phyloP scores from a whole-genome alignment of 495 filamentous ascomycete species.

The Diplogelasinospora grovesii region DNA sequence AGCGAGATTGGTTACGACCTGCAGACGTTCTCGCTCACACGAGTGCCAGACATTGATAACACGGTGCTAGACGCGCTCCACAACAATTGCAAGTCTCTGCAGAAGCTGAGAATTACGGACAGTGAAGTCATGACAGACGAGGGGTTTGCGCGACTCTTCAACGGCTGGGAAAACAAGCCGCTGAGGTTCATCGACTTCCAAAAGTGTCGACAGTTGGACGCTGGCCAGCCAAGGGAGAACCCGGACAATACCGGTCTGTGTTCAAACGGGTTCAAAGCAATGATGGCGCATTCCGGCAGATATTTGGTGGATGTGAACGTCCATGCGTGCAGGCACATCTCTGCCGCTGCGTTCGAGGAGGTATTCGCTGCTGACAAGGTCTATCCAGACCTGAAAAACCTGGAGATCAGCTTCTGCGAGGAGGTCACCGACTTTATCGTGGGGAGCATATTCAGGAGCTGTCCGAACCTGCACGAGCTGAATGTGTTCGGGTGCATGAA shows the following conservation, averaged over 20 bases:
- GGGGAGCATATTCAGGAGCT: slow-evolving; percentile 64
- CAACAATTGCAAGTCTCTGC: slow-evolving; percentile 55
- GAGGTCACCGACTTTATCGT: slow-evolving; percentile 68
- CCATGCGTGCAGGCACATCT: slow-evolving; percentile 72
- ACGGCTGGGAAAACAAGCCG: slow-evolving; percentile 62
- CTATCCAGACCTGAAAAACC: slow-evolving; percentile 59
- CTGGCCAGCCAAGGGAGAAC: slow-evolving; percentile 45
- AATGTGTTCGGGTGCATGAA: slow-evolving; percentile 83
- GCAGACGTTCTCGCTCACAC: slow-evolving; percentile 64
- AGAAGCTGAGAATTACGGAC: slow-evolving; percentile 70
- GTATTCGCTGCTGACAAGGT: slow-evolving; percentile 53
- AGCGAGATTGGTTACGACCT: slow-evolving; percentile 51
- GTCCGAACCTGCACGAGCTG: slow-evolving; percentile 63
- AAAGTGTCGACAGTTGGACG: slow-evolving; percentile 66
- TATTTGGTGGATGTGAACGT: slow-evolving; percentile 60
- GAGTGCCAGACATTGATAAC: slow-evolving; percentile 52
- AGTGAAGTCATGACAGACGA: slow-evolving; percentile 69
- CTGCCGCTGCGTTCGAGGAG: slow-evolving; percentile 55
- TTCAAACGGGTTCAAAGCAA: slow-evolving; percentile 61
- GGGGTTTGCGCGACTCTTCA: slow-evolving; percentile 65
- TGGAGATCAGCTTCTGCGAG: slow-evolving; percentile 75
- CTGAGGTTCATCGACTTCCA: slow-evolving; percentile 65
- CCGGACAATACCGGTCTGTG: slow-evolving; percentile 62
- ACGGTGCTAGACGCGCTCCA: slow-evolving; percentile 58
- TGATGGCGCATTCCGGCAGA: slow-evolving; percentile 78